Evolutionary conservation across 2,329 filamentous ascomycete species (phyloP).

Genomic region (Pyrenophora teres): DNA sequence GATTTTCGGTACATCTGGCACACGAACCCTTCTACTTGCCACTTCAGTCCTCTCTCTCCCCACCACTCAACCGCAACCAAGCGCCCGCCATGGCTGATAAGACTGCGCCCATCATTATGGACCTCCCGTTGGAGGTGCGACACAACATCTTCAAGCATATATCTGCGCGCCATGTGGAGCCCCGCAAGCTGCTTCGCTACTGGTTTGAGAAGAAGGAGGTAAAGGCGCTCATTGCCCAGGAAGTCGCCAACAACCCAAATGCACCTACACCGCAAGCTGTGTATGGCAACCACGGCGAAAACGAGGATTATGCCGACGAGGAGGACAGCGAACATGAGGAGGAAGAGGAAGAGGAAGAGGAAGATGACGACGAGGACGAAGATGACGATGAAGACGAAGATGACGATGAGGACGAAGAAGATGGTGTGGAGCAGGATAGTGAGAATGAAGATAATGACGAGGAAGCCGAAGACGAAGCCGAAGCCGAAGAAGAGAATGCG

Average conservation of each 20-base stretch:
- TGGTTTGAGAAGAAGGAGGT: slow-evolving; percentile 46
- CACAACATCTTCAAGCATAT: slow-evolving; percentile 35
- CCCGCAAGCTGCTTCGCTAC: slow-evolving; percentile 35
- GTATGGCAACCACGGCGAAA: slow-evolving; percentile 11
- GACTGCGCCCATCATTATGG: slow-evolving; percentile 18
- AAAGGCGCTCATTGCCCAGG: slow-evolving; percentile 20
- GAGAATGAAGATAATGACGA: slow-evolving; percentile 7
- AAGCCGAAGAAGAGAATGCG: background rate
- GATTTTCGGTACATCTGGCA: background rate
- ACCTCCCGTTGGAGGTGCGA: slow-evolving; percentile 41
- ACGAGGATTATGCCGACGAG: background rate
- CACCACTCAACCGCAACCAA: background rate
- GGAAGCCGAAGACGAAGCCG: background rate
- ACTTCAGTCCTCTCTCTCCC: background rate
- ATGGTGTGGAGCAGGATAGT: slow-evolving; percentile 7
- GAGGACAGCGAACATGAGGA: slow-evolving; percentile 11
- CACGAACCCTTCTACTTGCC: background rate
- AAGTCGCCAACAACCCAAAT: slow-evolving; percentile 15
- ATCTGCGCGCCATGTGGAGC: slow-evolving; percentile 19
- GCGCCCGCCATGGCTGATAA: slow-evolving; percentile 11
- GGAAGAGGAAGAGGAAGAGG: slow-evolving; percentile 10
- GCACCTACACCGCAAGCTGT: slow-evolving; percentile 10
- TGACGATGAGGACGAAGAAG: slow-evolving; percentile 4
- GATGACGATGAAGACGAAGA: background rate
- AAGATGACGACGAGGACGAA: slow-evolving; percentile 9